phyloP scores from a whole-genome alignment of 139 green algal species.

The Picochlorum costavermella region DNA sequence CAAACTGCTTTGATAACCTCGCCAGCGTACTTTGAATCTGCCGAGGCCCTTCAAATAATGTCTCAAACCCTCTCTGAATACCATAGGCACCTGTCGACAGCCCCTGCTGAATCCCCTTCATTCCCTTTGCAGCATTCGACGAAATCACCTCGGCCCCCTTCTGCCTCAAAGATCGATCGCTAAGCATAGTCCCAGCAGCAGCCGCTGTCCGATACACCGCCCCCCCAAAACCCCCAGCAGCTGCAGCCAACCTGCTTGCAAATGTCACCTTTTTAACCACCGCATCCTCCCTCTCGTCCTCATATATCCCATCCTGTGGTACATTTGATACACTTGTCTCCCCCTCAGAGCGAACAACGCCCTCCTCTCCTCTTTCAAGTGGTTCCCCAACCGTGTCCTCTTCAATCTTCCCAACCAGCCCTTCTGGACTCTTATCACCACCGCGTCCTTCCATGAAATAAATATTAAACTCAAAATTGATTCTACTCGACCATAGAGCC shows the following conservation, averaged over 20 bases:
- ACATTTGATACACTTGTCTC: not conserved
- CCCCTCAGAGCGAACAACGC: too few relatives aligned
- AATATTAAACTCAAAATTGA: too few relatives aligned
- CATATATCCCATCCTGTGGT: not conserved
- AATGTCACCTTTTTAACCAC: conserved; percentile 1
- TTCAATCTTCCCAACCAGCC: too few relatives aligned
- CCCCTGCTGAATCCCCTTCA: conserved; percentile 14
- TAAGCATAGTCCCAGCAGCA: conserved; percentile 3
- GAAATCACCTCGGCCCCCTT: not conserved
- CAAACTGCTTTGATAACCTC: conserved; percentile 33
- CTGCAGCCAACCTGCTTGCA: not conserved
- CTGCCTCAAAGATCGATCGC: not conserved
- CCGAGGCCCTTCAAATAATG: conserved; percentile 23
- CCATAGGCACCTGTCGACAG: conserved; percentile 21
- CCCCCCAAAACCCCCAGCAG: not conserved
- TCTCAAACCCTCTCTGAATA: conserved; percentile 19
- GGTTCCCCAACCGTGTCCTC: too few relatives aligned
- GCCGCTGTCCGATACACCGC: not conserved
- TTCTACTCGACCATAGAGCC: too few relatives aligned
- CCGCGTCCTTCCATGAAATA: too few relatives aligned
- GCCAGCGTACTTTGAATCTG: conserved; percentile 31
- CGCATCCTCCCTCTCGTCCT: not conserved
- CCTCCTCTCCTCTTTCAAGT: too few relatives aligned
- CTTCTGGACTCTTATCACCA: too few relatives aligned
- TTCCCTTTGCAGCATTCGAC: not conserved